phyloP scores from a whole-genome alignment of 2,329 filamentous ascomycete genomes.

The Oidium heveae region DNA sequence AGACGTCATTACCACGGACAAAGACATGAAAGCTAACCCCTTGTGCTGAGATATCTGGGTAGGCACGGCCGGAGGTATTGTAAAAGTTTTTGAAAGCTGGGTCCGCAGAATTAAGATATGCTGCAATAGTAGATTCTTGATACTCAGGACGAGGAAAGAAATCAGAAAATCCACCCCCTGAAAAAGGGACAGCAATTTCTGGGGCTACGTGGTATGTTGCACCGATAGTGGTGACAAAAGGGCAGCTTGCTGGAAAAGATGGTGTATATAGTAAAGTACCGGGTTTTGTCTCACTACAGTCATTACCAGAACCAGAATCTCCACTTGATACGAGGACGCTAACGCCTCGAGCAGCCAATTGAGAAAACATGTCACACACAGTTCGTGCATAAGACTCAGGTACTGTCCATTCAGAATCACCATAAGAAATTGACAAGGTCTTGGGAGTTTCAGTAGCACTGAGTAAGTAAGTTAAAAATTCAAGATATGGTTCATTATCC shows the following conservation, averaged over 20 bases:
- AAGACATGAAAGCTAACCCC: constrained; percentile 27
- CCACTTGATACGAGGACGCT: constrained; percentile 23
- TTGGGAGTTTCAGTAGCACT: constrained; percentile 27
- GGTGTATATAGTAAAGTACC: constrained; percentile 21
- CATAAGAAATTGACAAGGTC: constrained; percentile 30
- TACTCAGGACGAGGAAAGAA: constrained; percentile 19
- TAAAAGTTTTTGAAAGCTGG: constrained; percentile 19
- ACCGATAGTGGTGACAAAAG: constrained; percentile 25
- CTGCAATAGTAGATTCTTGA: constrained; percentile 17
- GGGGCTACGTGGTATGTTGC: constrained; percentile 10
- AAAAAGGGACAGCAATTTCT: constrained; percentile 11
- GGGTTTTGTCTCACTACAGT: constrained; percentile 9
- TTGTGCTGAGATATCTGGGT: constrained; percentile 28
- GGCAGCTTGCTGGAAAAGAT: constrained; percentile 23
- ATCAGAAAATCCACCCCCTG: constrained; percentile 19
- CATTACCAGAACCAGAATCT: constrained; percentile 20
- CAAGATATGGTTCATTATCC: constrained; percentile 43
- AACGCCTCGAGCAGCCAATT: constrained; percentile 24
- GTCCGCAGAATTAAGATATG: constrained; percentile 18
- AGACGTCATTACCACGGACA: constrained; percentile 13
- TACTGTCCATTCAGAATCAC: constrained; percentile 25
- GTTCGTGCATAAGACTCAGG: constrained; percentile 27
- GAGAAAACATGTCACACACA: constrained; percentile 25
- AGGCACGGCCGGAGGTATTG: constrained; percentile 21
- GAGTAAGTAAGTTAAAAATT: constrained; percentile 33